phyloP scores from a whole-genome alignment of 2,329 filamentous ascomycete genomes.

The Trichoderma sp. region DNA sequence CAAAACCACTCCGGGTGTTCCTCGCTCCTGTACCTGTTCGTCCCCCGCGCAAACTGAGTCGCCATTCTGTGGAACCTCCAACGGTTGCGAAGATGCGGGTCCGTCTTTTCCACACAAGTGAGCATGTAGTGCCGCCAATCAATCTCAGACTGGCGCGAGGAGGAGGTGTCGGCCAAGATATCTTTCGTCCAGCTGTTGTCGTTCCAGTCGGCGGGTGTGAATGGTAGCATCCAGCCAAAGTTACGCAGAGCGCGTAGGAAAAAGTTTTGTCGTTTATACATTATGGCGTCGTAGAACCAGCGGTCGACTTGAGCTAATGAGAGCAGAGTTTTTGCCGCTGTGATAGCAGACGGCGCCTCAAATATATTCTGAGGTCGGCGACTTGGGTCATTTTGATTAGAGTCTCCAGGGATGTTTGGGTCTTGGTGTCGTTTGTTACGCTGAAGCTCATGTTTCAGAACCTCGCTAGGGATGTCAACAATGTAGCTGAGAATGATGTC shows the following conservation, averaged over 20 bases:
- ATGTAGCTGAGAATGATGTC: constrained; percentile 5
- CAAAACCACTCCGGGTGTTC: constrained; percentile 9
- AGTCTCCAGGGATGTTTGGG: not conserved
- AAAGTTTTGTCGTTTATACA: not conserved
- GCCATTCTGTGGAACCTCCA: constrained; percentile 16
- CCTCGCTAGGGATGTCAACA: not conserved
- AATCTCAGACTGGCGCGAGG: not conserved
- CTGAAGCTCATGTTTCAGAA: not conserved
- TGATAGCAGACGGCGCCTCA: not conserved
- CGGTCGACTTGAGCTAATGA: constrained; percentile 1
- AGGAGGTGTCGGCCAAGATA: not conserved
- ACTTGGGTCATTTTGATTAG: not conserved
- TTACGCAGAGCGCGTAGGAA: constrained; percentile 8
- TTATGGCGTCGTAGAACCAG: constrained; percentile 8
- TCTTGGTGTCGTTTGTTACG: not conserved
- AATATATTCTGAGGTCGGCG: not conserved
- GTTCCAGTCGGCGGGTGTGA: constrained; percentile 11
- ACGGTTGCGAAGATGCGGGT: not conserved
- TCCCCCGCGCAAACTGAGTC: constrained; percentile 4
- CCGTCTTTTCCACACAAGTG: not conserved
- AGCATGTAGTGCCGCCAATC: constrained; percentile 13
- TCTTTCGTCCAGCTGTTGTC: not conserved
- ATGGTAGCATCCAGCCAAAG: constrained; percentile 18
- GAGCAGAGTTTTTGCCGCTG: not conserved
- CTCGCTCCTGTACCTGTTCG: not conserved